phyloP scores from a whole-genome alignment of 1,284 basidiomycete species.

The Puccinia brachypodii region DNA sequence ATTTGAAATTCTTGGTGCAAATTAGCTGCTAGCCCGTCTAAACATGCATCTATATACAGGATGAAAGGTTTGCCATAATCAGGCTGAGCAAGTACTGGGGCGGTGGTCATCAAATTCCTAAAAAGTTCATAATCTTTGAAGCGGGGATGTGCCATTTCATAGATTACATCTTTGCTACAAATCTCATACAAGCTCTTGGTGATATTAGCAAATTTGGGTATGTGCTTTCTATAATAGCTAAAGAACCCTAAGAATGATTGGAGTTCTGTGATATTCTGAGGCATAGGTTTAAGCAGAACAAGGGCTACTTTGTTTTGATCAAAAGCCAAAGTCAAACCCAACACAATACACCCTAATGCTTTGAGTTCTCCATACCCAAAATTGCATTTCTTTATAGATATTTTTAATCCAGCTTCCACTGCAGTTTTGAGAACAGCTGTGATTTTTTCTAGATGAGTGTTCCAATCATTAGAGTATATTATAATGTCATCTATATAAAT shows the following conservation, averaged over 20 bases:
- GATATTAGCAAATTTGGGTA: not conserved
- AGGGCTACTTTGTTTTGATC: constrained; percentile 59
- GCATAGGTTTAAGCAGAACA: constrained; percentile 59
- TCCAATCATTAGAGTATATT: no score
- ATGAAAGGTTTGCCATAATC: constrained; percentile 4
- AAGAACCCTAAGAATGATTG: not conserved
- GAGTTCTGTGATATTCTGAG: constrained; percentile 52
- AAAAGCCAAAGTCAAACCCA: constrained; percentile 58
- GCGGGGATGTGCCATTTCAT: no score
- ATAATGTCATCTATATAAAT: no score
- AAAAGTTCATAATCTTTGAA: not conserved
- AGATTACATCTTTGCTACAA: not conserved
- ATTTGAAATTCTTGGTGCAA: no score
- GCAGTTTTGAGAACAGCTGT: not conserved
- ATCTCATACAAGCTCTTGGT: not conserved
- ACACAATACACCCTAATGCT: constrained; percentile 59
- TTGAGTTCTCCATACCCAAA: constrained; percentile 4
- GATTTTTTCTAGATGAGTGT: no score
- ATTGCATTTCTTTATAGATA: constrained; percentile 19
- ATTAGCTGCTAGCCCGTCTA: not conserved
- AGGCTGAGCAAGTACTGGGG: not conserved
- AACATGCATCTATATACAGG: not conserved
- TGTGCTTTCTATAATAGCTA: constrained; percentile 5
- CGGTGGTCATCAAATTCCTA: not conserved
- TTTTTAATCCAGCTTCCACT: not conserved